Evolutionary conservation across 2,329 filamentous ascomycete genomes (phyloP).

Genomic region (Furcasterigmium sp.): DNA sequence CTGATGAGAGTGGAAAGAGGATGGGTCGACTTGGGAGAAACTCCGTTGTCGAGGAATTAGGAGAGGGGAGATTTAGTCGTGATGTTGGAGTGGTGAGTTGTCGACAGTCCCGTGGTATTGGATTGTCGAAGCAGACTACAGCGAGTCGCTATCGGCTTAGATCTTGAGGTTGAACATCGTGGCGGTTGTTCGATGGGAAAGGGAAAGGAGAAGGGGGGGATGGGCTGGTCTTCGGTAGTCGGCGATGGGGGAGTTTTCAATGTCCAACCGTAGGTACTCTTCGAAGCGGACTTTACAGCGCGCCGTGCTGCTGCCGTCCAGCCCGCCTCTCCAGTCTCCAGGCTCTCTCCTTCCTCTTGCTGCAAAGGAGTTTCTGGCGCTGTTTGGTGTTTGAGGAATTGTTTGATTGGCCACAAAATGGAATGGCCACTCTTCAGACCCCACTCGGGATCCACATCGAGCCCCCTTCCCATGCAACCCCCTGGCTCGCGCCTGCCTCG

Average conservation of each 20-base stretch:
- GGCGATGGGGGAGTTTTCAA: constrained; percentile 1
- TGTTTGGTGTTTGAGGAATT: background rate
- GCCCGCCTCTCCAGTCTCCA: no score
- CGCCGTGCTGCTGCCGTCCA: background rate
- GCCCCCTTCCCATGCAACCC: background rate
- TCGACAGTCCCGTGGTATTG: constrained; percentile 3
- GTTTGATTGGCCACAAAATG: background rate
- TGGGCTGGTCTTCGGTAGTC: background rate
- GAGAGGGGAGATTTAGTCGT: constrained; percentile 7
- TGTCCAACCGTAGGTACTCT: no score
- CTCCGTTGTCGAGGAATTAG: constrained; percentile 17
- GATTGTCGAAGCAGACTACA: constrained; percentile 42
- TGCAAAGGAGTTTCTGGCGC: background rate
- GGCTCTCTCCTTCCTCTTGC: background rate
- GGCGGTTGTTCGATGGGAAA: constrained; percentile 43
- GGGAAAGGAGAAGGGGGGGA: constrained; percentile 22
- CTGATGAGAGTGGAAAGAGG: constrained; percentile 13
- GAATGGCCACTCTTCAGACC: background rate
- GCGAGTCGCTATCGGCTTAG: constrained; percentile 48
- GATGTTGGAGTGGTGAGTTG: background rate
- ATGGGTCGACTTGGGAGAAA: constrained; percentile 29
- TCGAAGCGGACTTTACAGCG: no score
- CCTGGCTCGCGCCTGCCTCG: background rate
- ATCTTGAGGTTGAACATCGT: constrained; percentile 50
- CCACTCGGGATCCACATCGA: background rate